These are phyloP conservation scores for Tetrahymena elliotti DNA, from an alignment of 73 alveolate species.

Conservation along the genomic window DNA sequence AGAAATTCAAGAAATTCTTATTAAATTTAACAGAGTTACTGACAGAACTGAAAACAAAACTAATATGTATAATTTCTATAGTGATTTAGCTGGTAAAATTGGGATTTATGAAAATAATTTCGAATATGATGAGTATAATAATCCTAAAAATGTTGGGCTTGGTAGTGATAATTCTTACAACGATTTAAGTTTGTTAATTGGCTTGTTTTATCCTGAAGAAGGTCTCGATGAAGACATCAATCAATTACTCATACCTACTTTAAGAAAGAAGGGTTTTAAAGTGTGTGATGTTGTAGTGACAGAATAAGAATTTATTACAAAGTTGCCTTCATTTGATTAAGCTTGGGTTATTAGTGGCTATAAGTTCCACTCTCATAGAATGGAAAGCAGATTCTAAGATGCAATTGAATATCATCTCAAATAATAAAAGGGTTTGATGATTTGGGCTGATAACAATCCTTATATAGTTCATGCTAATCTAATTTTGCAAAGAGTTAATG, in stretches of 20 bases:
- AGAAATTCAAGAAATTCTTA: background rate
- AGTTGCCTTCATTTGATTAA: background rate
- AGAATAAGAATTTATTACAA: background rate
- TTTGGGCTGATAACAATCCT: conserved; percentile 44
- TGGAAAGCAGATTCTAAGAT: background rate
- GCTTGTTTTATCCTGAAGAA: background rate
- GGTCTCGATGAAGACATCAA: background rate
- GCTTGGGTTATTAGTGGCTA: background rate
- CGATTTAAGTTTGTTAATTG: background rate
- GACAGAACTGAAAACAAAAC: background rate
- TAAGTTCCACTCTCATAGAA: background rate
- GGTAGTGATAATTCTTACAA: background rate
- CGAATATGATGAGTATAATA: background rate
- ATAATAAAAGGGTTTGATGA: conserved; percentile 20
- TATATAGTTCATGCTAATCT: conserved; percentile 29
- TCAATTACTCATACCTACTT: background rate
- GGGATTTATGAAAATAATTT: background rate
- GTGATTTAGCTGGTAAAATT: background rate
- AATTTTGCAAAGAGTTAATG: background rate
- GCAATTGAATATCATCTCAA: background rate
- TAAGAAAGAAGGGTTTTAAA: background rate
- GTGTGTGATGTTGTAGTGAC: background rate
- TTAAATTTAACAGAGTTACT: background rate
- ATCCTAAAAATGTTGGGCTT: background rate
- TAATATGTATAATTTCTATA: background rate